Conservation (phyloP, 106 monocot genomes). For the Phalaenopsis equestris region DNA sequence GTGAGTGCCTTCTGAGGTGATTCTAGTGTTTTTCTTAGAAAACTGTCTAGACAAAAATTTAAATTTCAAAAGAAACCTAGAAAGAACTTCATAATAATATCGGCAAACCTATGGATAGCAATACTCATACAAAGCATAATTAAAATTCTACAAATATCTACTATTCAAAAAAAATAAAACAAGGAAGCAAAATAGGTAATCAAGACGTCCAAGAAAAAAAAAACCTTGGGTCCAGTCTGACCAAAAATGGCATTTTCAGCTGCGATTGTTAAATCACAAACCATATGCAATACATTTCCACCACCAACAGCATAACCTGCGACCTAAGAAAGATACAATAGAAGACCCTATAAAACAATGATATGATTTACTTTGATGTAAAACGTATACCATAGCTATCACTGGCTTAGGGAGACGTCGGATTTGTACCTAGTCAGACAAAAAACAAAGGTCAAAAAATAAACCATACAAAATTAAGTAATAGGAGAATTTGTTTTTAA, state of each 20-base stretch:
- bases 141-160: not conserved
- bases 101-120: not conserved
- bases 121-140: constrained; percentile 1
- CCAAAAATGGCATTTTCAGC: constrained; percentile 98
- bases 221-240: constrained; percentile 79
- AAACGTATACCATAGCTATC: constrained; percentile 80
- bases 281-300: constrained; percentile 89
- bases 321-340: constrained; percentile 36
- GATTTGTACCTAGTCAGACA: constrained; percentile 63
- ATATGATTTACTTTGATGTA: not conserved
- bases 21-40: too few species aligned
- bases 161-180: not conserved
- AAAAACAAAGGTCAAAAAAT: not conserved
- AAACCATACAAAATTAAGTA: not conserved
- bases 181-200: not conserved
- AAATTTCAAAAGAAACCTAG: not conserved
- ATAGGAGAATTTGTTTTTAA: not conserved
- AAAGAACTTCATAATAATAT: not conserved
- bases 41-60: too few species aligned
- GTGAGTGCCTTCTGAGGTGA: too few species aligned
- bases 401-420: constrained; percentile 95
- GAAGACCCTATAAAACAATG: not conserved
- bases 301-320: constrained; percentile 96
- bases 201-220: constrained; percentile 5
- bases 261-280: constrained; percentile 93